phyloP scores from a whole-genome alignment of 176 grass and related monocot species.

The Zea luxurians region DNA sequence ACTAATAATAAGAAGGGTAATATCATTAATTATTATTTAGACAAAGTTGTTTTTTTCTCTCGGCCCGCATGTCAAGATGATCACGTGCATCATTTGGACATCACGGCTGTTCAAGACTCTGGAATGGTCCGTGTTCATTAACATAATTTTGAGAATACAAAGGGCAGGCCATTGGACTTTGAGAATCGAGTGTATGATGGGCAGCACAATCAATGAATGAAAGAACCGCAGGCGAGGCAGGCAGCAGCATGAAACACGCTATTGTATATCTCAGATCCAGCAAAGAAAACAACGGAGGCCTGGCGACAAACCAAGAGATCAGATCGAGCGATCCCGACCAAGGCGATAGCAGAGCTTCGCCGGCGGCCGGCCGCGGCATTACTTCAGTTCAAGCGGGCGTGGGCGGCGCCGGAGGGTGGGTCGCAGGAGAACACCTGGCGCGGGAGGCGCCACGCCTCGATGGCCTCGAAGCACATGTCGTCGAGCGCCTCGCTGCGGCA shows the following conservation, averaged over 20 bases:
- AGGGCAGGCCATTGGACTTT: no score
- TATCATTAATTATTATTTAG: no score
- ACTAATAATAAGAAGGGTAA: no score
- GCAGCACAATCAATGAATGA: neutral
- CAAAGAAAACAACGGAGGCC: neutral
- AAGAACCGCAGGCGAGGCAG: neutral
- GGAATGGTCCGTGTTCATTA: no score
- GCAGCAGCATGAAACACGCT: neutral
- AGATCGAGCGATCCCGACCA: neutral
- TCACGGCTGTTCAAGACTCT: no score
- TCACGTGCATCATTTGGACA: no score
- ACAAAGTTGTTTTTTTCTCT: no score
- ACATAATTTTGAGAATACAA: no score
- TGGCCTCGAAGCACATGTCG: conserved; percentile 88
- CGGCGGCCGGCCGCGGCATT: neutral
- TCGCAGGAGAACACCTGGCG: conserved; percentile 78
- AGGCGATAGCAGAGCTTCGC: neutral
- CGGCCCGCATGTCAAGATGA: no score
- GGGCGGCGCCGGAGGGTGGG: conserved; percentile 24
- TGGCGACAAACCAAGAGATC: neutral
- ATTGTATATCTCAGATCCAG: neutral
- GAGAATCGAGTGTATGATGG: no score
- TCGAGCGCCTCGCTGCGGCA: conserved; percentile 83
- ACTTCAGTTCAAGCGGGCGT: conserved; percentile 11
- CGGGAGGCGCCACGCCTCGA: conserved; percentile 88